Evolutionary conservation across 768 basidiomycete species (phyloP).

Genomic region (Pleurotus djamor): DNA sequence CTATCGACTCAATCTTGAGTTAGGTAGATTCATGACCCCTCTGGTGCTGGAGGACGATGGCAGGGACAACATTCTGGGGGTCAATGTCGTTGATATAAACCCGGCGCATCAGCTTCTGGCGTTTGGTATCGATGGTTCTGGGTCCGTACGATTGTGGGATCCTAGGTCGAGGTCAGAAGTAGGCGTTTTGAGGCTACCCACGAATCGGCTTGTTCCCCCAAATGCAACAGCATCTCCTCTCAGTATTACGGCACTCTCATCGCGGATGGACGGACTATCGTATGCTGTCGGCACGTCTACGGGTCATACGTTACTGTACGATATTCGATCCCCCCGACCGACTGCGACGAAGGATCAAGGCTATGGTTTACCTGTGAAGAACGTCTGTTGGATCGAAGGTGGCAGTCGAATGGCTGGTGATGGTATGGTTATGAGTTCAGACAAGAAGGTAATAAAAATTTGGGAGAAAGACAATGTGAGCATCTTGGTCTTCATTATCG

Average conservation of each 20-base stretch:
- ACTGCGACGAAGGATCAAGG: slow-evolving; percentile 96
- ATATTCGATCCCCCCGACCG: slow-evolving; percentile 80
- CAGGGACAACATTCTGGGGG: slow-evolving; percentile 63
- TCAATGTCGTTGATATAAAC: slow-evolving; percentile 92
- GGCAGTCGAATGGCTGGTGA: slow-evolving; percentile 83
- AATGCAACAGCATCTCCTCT: slow-evolving; percentile 34
- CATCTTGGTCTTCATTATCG: slow-evolving; percentile 9
- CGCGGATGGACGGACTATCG: slow-evolving; percentile 85
- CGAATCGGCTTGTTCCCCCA: slow-evolving; percentile 42
- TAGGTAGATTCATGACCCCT: slow-evolving; percentile 90
- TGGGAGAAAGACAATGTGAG: slow-evolving; percentile 88
- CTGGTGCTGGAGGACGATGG: slow-evolving; percentile 54
- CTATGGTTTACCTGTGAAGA: slow-evolving; percentile 88
- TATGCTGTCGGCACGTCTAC: slow-evolving; percentile 95
- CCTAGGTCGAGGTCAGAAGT: slow-evolving; percentile 78
- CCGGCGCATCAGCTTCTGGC: slow-evolving; percentile 87
- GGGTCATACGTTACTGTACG: slow-evolving; percentile 93
- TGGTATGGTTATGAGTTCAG: slow-evolving; percentile 87
- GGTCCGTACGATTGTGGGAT: slow-evolving; percentile 96
- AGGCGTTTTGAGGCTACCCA: slow-evolving; percentile 65
- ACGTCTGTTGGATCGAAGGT: slow-evolving; percentile 87
- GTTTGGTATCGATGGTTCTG: slow-evolving; percentile 86
- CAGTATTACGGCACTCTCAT: slow-evolving; percentile 82
- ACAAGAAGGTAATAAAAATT: slow-evolving; percentile 96
- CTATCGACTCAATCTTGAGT: slow-evolving; percentile 92